phyloP scores from a whole-genome alignment of 2,329 filamentous ascomycete genomes.

The Trichophyton simii region DNA sequence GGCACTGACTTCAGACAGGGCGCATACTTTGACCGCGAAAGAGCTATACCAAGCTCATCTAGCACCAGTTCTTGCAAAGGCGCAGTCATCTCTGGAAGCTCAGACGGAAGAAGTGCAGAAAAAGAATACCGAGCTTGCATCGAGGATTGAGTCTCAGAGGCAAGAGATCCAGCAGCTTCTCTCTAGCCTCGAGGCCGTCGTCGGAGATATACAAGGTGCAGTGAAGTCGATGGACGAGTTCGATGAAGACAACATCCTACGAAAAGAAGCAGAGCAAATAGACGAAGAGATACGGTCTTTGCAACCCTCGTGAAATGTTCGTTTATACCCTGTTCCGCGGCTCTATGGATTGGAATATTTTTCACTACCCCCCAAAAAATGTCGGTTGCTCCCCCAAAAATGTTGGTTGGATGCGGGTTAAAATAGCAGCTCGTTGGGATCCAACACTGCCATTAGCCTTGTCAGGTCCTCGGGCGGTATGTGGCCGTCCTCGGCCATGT shows the following conservation, averaged over 20 bases:
- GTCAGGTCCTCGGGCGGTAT: constrained; percentile 22
- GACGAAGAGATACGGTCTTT: constrained; percentile 29
- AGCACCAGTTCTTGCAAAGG: constrained; percentile 42
- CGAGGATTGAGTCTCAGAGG: constrained; percentile 41
- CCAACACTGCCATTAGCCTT: constrained; percentile 8
- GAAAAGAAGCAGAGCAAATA: constrained; percentile 32
- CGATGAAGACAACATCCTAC: constrained; percentile 27
- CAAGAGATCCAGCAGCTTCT: constrained; percentile 46
- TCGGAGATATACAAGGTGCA: constrained; percentile 45
- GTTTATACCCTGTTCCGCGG: not conserved
- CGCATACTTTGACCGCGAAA: constrained; percentile 46
- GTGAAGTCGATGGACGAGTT: constrained; percentile 32
- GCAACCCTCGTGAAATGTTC: constrained; percentile 17
- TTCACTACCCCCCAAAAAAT: not conserved
- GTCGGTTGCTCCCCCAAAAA: not conserved
- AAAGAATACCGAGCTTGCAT: constrained; percentile 42
- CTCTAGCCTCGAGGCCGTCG: constrained; percentile 42
- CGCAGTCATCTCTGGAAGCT: constrained; percentile 37
- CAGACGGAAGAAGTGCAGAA: constrained; percentile 39
- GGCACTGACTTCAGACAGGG: constrained; percentile 27
- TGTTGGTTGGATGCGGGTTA: not conserved
- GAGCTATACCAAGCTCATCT: constrained; percentile 49
- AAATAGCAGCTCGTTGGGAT: constrained; percentile 15
- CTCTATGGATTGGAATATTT: not conserved
- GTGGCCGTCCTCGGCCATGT: constrained; percentile 43